A percentile compares a stretch with the other conserved stretches of the same genome.
These are phyloP conservation scores for Xanthoconium stramineum DNA, from an alignment of 768 basidiomycete genomes.

Conservation along the genomic window DNA sequence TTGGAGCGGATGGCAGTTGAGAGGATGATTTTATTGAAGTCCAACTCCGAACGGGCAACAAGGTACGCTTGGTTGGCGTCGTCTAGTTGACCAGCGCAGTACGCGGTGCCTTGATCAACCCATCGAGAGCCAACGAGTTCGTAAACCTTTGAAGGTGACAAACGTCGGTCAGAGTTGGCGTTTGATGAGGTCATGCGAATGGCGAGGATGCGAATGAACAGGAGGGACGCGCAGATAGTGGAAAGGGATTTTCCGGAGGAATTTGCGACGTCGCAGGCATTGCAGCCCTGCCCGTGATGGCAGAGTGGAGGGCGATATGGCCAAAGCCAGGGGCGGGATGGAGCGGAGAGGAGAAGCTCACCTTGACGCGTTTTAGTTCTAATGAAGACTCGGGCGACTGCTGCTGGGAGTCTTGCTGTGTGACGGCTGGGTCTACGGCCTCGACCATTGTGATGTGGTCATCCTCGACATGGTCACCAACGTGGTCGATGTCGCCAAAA, in stretches of 20 bases:
- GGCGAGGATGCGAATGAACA: constrained; percentile 20
- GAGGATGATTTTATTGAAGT: constrained; percentile 69
- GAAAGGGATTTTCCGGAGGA: constrained; percentile 7
- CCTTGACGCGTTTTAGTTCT: constrained; percentile 85
- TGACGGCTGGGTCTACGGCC: constrained; percentile 37
- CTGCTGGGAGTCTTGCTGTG: constrained; percentile 55
- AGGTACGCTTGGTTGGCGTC: constrained; percentile 75
- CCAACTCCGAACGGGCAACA: constrained; percentile 78
- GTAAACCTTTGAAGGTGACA: constrained; percentile 68
- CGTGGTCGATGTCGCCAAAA: constrained; percentile 33
- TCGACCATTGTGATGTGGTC: constrained; percentile 33
- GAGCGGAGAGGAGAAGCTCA: constrained; percentile 35
- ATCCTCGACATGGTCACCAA: constrained; percentile 32
- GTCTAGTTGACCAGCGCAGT: constrained; percentile 87
- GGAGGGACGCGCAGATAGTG: constrained; percentile 12
- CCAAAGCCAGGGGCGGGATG: constrained; percentile 13
- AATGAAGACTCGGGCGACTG: constrained; percentile 64
- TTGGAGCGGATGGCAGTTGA: constrained; percentile 77
- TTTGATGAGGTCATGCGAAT: constrained; percentile 33
- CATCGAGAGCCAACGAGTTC: constrained; percentile 88
- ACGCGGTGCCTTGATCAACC: constrained; percentile 96
- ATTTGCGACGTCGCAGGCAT: constrained; percentile 26
- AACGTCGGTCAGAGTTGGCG: constrained; percentile 28
- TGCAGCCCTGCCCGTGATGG: constrained; percentile 21
- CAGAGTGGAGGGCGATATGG: constrained; percentile 14